These are phyloP conservation scores for Globisporangium alternatum DNA, from an alignment of 352 stramenopile genomes.

Conservation along the genomic window DNA sequence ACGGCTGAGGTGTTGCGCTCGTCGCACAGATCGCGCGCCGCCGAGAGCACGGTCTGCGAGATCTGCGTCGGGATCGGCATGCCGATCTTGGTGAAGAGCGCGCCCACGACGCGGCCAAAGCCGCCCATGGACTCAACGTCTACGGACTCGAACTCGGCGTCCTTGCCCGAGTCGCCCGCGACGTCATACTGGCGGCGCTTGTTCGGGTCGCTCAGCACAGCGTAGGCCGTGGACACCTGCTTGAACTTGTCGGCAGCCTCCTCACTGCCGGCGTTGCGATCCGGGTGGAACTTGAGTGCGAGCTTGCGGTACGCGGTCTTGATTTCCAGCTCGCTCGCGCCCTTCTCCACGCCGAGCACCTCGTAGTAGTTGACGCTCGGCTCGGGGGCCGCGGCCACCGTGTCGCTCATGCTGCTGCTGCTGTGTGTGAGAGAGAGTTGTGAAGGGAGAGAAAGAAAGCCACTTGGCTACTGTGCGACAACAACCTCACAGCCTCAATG, in stretches of 20 bases:
- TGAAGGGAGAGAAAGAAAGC: conserved; percentile 1
- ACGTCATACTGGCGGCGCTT: conserved; percentile 87
- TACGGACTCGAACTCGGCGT: conserved; percentile 78
- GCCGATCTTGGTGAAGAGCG: conserved; percentile 88
- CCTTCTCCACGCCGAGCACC: conserved; percentile 88
- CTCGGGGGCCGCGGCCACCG: conserved; percentile 46
- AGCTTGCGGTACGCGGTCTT: conserved; percentile 88
- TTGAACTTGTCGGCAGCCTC: conserved; percentile 86
- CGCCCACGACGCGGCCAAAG: conserved; percentile 79
- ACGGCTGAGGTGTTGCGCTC: conserved; percentile 64
- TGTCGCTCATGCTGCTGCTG: conserved; percentile 41
- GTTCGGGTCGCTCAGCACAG: conserved; percentile 83
- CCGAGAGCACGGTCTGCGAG: conserved; percentile 79
- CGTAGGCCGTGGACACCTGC: conserved; percentile 80
- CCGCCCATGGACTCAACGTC: conserved; percentile 83
- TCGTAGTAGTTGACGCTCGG: conserved; percentile 80
- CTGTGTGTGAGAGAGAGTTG: not conserved
- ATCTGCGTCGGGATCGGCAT: conserved; percentile 89
- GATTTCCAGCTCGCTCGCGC: conserved; percentile 87
- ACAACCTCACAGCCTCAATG: not conserved
- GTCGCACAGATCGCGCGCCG: conserved; percentile 73
- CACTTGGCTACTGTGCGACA: not conserved
- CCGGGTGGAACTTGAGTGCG: conserved; percentile 88
- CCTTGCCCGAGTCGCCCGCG: conserved; percentile 63
- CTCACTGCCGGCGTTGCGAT: conserved; percentile 78